These are phyloP conservation scores for Lagenaria siceraria DNA, from an alignment of 306 rosid species.

Conservation along the genomic window DNA sequence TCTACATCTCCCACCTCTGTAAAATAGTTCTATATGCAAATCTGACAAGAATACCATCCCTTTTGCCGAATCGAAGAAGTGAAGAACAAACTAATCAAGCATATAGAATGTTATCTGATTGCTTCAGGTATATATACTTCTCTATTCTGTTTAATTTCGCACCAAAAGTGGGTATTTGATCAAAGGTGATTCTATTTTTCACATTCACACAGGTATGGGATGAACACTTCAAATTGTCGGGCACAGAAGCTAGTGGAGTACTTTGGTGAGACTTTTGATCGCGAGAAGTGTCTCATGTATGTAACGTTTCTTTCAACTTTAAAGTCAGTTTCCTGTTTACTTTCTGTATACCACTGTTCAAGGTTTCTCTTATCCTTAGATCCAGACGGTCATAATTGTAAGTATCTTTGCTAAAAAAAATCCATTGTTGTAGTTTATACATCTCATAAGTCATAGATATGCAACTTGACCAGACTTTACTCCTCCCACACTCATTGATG, in stretches of 20 bases:
- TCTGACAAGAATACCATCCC: conserved; percentile 61
- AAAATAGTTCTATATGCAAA: conserved; percentile 68
- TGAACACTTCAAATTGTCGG: conserved; percentile 71
- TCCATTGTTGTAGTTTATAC: neutral
- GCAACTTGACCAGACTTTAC: neutral
- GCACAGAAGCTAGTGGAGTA: conserved; percentile 74
- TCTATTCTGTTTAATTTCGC: conserved; percentile 8
- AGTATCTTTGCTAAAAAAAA: neutral
- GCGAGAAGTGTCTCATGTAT: conserved; percentile 63
- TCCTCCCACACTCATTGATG: neutral
- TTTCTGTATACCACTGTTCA: neutral
- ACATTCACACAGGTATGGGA: conserved; percentile 55
- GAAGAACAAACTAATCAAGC: conserved; percentile 68
- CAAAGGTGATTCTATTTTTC: neutral
- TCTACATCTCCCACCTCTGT: neutral
- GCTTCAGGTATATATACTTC: conserved; percentile 66
- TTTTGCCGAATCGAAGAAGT: conserved; percentile 74
- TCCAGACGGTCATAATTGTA: neutral
- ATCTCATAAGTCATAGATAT: neutral
- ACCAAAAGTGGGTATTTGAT: neutral
- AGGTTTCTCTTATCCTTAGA: neutral
- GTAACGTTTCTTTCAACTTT: conserved; percentile 16
- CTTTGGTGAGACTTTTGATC: conserved; percentile 62
- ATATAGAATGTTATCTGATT: conserved; percentile 68
- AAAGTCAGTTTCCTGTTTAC: neutral